Evolutionary conservation across 805 yeast species (phyloP).

Genomic region (Wickerhamomyces tratensis): DNA sequence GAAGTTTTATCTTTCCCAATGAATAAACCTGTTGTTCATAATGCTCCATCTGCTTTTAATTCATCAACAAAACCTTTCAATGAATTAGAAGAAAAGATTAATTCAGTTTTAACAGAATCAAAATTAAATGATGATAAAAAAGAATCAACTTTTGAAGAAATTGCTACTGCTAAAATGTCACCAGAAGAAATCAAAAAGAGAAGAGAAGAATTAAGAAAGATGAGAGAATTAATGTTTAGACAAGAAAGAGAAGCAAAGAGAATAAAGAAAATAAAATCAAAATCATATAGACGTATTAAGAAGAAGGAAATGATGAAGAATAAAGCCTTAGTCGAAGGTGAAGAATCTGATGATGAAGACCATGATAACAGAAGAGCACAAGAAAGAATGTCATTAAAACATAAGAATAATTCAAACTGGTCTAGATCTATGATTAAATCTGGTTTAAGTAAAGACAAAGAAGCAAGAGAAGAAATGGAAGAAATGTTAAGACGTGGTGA

Average conservation of each 20-base stretch:
- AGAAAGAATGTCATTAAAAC: slow-evolving; percentile 89
- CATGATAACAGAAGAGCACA: slow-evolving; percentile 71
- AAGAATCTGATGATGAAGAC: slow-evolving; percentile 46
- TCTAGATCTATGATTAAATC: slow-evolving; percentile 83
- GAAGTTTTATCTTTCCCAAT: slow-evolving; percentile 78
- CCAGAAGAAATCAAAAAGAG: slow-evolving; percentile 71
- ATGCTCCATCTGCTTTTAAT: slow-evolving; percentile 46
- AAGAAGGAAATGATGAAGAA: slow-evolving; percentile 75
- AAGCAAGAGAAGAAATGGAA: slow-evolving; percentile 81
- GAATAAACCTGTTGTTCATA: slow-evolving; percentile 32
- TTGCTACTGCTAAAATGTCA: slow-evolving; percentile 72
- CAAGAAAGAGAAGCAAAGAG: slow-evolving; percentile 89
- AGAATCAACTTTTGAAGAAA: slow-evolving; percentile 79
- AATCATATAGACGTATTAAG: slow-evolving; percentile 75
- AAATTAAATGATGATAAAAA: slow-evolving; percentile 62
- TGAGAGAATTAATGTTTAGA: slow-evolving; percentile 95
- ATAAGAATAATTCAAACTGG: slow-evolving; percentile 84
- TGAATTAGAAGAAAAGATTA: slow-evolving; percentile 60
- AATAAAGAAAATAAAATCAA: slow-evolving; percentile 90
- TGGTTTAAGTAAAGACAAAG: slow-evolving; percentile 83
- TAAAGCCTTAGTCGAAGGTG: slow-evolving; percentile 55
- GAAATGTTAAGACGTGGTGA: slow-evolving; percentile 91
- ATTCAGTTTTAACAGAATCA: slow-evolving; percentile 51
- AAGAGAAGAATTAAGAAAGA: slow-evolving; percentile 73
- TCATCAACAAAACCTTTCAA: slow-evolving; percentile 30